A percentile compares a stretch with the other conserved stretches of the same genome.
Conservation (phyloP, 2,329 filamentous ascomycete genomes). For the Colletotrichum endophyticum region DNA sequence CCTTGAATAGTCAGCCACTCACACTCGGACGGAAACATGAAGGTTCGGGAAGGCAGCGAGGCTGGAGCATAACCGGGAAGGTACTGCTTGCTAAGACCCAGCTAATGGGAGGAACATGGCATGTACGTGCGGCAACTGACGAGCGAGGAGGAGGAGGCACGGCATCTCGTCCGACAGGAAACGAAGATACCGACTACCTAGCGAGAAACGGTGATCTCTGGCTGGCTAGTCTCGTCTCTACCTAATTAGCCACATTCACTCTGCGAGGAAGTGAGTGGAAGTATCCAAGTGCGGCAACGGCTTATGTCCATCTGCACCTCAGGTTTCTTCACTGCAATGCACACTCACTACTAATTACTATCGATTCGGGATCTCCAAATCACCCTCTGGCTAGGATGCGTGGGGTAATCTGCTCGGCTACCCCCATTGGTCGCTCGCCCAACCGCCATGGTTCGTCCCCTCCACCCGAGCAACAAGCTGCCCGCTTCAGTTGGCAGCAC, state of each 20-base stretch:
- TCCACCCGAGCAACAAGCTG: conserved; percentile 8
- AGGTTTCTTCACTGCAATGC: neutral
- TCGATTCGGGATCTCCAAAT: conserved; percentile 11
- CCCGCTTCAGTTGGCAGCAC: conserved; percentile 16
- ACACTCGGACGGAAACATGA: neutral
- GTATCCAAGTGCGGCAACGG: neutral
- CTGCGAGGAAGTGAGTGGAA: neutral
- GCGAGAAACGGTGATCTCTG: neutral
- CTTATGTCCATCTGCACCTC: neutral
- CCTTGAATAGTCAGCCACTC: neutral
- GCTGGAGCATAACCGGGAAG: conserved; percentile 1
- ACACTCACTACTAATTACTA: neutral
- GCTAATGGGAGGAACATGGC: neutral
- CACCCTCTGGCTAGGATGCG: neutral
- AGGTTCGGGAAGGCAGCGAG: conserved; percentile 1
- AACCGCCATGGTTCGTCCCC: conserved; percentile 8
- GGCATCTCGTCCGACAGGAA: neutral
- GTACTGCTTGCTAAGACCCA: neutral
- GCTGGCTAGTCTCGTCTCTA: neutral
- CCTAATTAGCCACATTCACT: neutral
- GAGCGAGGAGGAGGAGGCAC: neutral
- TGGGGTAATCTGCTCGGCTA: neutral
- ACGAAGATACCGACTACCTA: neutral
- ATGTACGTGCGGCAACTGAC: neutral
- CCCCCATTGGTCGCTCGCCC: neutral